Base-by-base conservation (phyloP, 768 basidiomycete species). In the Candolleomyces aberdarensis region DNA sequence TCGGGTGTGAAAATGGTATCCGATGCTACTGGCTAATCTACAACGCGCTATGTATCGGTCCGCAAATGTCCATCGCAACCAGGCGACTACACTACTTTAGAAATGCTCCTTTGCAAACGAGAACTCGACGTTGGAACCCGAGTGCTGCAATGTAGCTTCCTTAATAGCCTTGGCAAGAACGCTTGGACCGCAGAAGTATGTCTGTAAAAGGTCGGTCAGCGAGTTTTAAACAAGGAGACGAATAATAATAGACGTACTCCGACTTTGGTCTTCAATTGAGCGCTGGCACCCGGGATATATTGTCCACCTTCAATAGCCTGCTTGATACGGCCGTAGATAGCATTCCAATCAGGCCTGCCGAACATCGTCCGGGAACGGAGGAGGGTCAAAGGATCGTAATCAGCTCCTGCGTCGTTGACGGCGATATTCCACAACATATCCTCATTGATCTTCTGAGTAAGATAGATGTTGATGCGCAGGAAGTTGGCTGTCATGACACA, bases 371-470 rank as follows among this genome's bases (percentile, higher is more conserved):
- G 88, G 19, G 92, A 86, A 62, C 90, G 87, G 60, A 97, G 86
- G 39, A 94, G 84, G 2, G 95, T 96, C 61, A 98, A 77, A 32
- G 94, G 92, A 70, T 96, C 94, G 70, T 91, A 92, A 56, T 91
- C 88, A 6, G 90, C 86, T 59, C 89, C 91, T 20, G 86, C 87
- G 66, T 93, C 89, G 67, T 96, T 94, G 63, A 96, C 84, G 17
- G 90, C 88, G 61, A 96, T 91, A 72, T 95, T 95, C 89, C 91
- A 93, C 47, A 95, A 78, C 89, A 92, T 92, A 74, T 93, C 87
- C 69, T 93, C 86, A 61, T 78, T 78, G 65, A 96, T 84, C 79
- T 90, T 92, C 74, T 92, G 88, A 10, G 94, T 96, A 62, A 95
- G 80, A 73, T 94, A 96, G 66, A 95, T 85, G 66, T 91, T 91